A percentile compares a stretch with the other conserved stretches of the same genome.
These are phyloP conservation scores for Otatea glauca DNA, from an alignment of 176 grass and related monocot species.

Conservation along the genomic window DNA sequence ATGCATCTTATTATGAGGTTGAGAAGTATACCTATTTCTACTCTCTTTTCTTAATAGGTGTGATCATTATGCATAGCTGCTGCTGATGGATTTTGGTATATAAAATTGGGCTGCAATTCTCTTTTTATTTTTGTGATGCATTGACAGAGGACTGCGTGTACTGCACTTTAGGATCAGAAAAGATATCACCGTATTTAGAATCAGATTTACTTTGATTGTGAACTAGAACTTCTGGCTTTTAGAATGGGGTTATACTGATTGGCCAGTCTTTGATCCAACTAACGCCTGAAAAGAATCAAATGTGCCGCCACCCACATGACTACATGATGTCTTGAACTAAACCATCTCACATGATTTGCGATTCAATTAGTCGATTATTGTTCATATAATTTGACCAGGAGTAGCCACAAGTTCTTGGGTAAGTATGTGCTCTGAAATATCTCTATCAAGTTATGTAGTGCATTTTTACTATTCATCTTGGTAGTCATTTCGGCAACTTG, in stretches of 20 bases:
- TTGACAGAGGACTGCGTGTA: conserved; percentile 3
- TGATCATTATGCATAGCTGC: conserved; percentile 41
- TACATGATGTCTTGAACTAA: conserved; percentile 1
- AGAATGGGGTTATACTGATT: conserved; percentile 5
- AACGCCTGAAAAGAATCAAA: conserved; percentile 8
- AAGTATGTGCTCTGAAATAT: not conserved
- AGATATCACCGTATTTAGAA: not conserved
- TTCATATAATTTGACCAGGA: not conserved
- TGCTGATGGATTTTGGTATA: conserved; percentile 24
- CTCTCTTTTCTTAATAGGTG: conserved; percentile 29
- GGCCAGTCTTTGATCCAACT: not conserved
- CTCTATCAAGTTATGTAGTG: conserved; percentile 2
- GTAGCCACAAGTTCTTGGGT: not conserved
- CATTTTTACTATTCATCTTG: conserved; percentile 14
- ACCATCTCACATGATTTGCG: not conserved
- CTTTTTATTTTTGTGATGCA: conserved; percentile 22
- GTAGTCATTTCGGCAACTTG: conserved; percentile 3
- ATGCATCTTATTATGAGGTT: conserved; percentile 6
- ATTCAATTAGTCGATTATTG: not conserved
- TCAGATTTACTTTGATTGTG: conserved; percentile 17
- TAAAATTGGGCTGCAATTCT: conserved; percentile 15
- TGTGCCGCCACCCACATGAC: not conserved
- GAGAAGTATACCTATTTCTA: not conserved
- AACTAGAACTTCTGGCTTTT: not conserved
- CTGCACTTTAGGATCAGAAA: not conserved